A percentile compares a stretch with the other conserved stretches of the same genome.
These are phyloP conservation scores for Clausena lansium DNA, from an alignment of 345 rosid genomes.

Conservation along the genomic window DNA sequence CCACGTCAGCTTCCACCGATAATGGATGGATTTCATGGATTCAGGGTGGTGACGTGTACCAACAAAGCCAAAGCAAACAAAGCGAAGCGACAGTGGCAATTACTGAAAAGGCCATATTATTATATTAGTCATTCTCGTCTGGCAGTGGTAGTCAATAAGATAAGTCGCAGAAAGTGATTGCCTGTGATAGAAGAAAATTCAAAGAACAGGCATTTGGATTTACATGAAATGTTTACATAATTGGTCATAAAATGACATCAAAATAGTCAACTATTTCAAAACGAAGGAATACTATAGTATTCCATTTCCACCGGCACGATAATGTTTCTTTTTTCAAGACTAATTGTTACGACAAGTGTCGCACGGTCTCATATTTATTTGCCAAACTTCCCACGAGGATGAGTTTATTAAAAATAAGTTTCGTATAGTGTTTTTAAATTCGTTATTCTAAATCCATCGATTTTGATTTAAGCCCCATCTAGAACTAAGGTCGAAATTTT, in stretches of 20 bases:
- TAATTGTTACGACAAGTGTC: no score
- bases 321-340: no score
- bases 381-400: no score
- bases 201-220: not conserved
- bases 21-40: not conserved
- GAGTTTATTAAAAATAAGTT: no score
- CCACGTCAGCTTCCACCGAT: conserved; percentile 12
- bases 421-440: no score
- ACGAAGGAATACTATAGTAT: no score
- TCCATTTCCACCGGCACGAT: no score
- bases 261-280: not conserved
- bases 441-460: no score
- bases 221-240: not conserved
- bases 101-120: not conserved
- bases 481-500: no score
- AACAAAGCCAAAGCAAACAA: not conserved
- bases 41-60: not conserved
- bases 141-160: not conserved
- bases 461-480: no score
- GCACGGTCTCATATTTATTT: no score
- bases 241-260: not conserved
- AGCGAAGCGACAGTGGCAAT: not conserved
- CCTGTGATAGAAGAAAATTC: not conserved
- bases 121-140: not conserved
- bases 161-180: not conserved